Evolutionary conservation across 2,329 filamentous ascomycete genomes (phyloP).

Genomic region (Phialophora tarda): DNA sequence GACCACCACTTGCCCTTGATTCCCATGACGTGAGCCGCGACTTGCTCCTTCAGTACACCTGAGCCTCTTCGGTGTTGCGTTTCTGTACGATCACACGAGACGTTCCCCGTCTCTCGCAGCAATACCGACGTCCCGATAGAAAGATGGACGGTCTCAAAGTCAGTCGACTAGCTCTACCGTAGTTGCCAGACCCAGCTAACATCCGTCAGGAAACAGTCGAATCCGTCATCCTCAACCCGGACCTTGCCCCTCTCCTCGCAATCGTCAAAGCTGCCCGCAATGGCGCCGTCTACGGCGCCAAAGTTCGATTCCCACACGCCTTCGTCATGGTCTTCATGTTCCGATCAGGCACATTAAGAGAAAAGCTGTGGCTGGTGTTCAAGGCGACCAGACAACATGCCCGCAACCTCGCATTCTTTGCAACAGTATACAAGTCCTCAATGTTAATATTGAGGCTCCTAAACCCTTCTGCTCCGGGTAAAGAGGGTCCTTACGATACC

Average conservation of each 20-base stretch:
- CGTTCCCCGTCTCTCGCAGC: not conserved
- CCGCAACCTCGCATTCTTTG: constrained; percentile 88
- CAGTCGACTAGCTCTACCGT: not conserved
- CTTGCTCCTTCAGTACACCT: constrained; percentile 1
- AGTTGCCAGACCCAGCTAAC: not conserved
- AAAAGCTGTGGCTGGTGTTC: constrained; percentile 78
- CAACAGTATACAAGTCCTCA: constrained; percentile 82
- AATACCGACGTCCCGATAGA: not conserved
- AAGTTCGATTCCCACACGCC: constrained; percentile 97
- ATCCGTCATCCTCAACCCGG: constrained; percentile 35
- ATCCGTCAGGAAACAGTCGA: constrained; percentile 30
- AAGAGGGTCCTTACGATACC: constrained; percentile 75
- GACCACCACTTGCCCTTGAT: not conserved
- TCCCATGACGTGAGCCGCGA: constrained; percentile 19
- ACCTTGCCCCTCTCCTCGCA: constrained; percentile 80
- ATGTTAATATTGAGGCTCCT: constrained; percentile 75
- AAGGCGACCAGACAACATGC: constrained; percentile 90
- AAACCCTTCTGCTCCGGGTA: constrained; percentile 51
- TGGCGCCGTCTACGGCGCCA: constrained; percentile 93
- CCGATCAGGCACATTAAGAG: constrained; percentile 84
- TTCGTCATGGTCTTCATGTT: constrained; percentile 98
- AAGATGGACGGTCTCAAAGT: constrained; percentile 33
- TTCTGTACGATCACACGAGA: not conserved
- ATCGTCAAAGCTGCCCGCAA: constrained; percentile 94
- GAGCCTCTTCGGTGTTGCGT: not conserved